Conservation (phyloP, 176 grass and related monocot genomes). For the Puya raimondii region DNA sequence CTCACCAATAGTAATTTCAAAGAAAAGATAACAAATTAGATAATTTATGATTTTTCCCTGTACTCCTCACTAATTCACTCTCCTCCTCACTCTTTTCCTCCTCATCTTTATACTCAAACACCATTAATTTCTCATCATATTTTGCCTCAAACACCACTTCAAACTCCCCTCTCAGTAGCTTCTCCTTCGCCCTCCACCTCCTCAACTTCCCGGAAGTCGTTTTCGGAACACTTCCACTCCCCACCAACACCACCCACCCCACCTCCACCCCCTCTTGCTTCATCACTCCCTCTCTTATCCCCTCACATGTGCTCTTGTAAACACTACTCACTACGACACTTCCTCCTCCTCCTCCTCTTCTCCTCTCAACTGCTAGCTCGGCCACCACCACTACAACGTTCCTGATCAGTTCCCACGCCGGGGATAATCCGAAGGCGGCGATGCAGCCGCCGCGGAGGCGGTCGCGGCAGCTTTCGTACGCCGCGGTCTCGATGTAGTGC, state of each 20-base stretch:
- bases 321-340: background rate
- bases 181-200: constrained; percentile 34
- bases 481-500: constrained; percentile 38
- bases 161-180: constrained; percentile 28
- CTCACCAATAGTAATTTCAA: no score
- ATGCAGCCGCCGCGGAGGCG: constrained; percentile 34
- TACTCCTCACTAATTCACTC: no score
- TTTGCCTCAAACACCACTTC: constrained; percentile 12
- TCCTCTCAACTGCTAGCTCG: constrained; percentile 19
- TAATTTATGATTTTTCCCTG: no score
- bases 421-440: constrained; percentile 12
- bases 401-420: background rate
- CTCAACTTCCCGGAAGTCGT: constrained; percentile 55
- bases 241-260: constrained; percentile 32
- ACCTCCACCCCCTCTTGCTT: constrained; percentile 23
- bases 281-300: constrained; percentile 20
- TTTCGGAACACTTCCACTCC: constrained; percentile 33
- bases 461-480: background rate
- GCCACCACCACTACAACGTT: constrained; percentile 16
- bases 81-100: no score
- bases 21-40: no score
- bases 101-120: no score
- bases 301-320: constrained; percentile 19
- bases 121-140: no score
- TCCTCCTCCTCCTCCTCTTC: background rate